phyloP scores from a whole-genome alignment of 2,329 filamentous ascomycete species.

The Alternaria brassicicola region DNA sequence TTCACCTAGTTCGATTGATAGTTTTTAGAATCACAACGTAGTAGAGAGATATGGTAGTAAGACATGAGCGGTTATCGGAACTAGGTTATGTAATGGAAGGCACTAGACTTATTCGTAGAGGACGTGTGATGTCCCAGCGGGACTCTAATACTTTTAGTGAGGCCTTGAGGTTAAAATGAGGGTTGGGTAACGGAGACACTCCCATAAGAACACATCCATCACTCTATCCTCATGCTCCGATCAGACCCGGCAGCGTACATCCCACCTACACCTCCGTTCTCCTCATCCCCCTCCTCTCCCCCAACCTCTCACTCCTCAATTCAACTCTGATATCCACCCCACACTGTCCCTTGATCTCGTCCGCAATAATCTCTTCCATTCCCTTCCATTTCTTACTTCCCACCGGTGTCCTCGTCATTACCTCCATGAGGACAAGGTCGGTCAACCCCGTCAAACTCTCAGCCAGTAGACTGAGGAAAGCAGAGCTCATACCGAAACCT shows the following conservation, averaged over 20 bases:
- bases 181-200: no score
- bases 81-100: neutral
- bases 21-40: neutral
- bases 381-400: no score
- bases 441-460: no score
- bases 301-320: no score
- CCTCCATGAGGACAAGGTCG: no score
- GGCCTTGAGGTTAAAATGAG: neutral
- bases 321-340: no score
- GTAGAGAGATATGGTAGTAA: neutral
- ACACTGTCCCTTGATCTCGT: no score
- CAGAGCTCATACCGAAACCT: no score
- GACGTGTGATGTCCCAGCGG: neutral
- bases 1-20: neutral
- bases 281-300: no score
- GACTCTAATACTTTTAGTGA: neutral
- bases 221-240: neutral
- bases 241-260: neutral
- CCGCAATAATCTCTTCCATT: no score
- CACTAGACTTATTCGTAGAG: neutral
- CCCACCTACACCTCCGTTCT: neutral
- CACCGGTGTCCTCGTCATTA: no score
- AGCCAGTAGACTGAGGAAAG: no score
- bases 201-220: neutral
- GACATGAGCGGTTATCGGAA: neutral